Evolutionary conservation across 345 rosid genomes (phyloP).

Genomic region (Angophora floribunda): DNA sequence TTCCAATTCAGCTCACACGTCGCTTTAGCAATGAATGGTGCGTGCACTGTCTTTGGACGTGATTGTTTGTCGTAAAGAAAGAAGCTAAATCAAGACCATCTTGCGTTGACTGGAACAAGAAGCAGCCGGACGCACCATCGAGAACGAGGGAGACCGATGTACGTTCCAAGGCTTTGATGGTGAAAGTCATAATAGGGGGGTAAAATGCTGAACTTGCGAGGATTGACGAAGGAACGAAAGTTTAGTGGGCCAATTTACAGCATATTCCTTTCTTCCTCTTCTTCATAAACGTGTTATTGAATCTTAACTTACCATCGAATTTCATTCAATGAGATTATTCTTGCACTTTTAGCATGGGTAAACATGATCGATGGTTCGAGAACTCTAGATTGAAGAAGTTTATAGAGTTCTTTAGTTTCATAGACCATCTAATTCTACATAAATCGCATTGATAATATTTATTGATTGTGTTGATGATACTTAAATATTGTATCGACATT

Average conservation of each 20-base stretch:
- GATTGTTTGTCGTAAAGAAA: not conserved
- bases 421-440: not conserved
- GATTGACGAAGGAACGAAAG: fast-evolving
- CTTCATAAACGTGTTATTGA: not conserved
- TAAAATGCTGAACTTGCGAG: not conserved
- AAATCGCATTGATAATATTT: fast-evolving
- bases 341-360: not conserved
- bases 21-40: not conserved
- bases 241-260: not conserved
- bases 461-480: not conserved
- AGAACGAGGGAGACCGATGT: not conserved
- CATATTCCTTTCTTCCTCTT: not conserved
- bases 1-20: not conserved
- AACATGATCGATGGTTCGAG: fast-evolving
- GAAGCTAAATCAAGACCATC: not conserved
- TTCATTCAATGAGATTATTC: fast-evolving
- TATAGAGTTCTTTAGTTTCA: not conserved
- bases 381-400: not conserved
- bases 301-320: not conserved
- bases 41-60: not conserved
- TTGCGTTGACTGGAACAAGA: not conserved
- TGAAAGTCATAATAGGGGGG: not conserved
- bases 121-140: not conserved
- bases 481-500: fast-evolving
- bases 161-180: not conserved